Conservation (phyloP, 495 filamentous ascomycete species). For the Hypoxylon lenormandii region DNA sequence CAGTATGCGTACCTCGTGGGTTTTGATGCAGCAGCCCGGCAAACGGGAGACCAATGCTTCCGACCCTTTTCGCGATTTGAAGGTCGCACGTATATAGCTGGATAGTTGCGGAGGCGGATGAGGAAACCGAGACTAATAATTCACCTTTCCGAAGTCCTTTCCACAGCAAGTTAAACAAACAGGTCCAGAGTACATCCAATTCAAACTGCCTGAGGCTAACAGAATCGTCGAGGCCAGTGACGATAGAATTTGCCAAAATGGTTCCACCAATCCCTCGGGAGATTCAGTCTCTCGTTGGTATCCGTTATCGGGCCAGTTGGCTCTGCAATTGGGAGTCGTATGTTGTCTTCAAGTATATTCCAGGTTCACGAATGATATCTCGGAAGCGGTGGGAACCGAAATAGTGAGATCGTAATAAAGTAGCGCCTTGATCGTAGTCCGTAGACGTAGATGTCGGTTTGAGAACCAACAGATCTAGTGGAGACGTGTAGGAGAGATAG, state of each 20-base stretch:
- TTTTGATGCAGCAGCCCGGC: slow-evolving; percentile 48
- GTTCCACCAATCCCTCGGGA: slow-evolving; percentile 21
- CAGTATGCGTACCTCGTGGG: slow-evolving; percentile 51
- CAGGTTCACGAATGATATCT: slow-evolving; percentile 5
- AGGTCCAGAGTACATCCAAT: not conserved
- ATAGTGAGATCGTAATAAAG: slow-evolving; percentile 13
- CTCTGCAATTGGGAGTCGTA: slow-evolving; percentile 6
- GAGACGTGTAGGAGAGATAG: slow-evolving; percentile 26
- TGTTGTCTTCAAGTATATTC: slow-evolving; percentile 1
- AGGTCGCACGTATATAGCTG: slow-evolving; percentile 2
- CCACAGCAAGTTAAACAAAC: slow-evolving; percentile 1
- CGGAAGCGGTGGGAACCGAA: slow-evolving; percentile 1
- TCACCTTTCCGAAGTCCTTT: slow-evolving; percentile 30
- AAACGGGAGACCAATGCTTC: slow-evolving; percentile 39
- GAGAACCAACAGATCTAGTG: slow-evolving; percentile 27
- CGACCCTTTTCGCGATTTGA: slow-evolving; percentile 26
- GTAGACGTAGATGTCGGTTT: not conserved
- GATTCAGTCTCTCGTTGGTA: slow-evolving; percentile 7
- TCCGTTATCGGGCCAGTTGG: slow-evolving; percentile 6
- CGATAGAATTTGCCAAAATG: slow-evolving; percentile 8
- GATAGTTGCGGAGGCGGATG: not conserved
- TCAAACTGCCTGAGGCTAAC: slow-evolving; percentile 7
- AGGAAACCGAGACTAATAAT: slow-evolving; percentile 14
- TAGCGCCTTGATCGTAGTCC: not conserved
- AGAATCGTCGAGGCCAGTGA: slow-evolving; percentile 17